These are phyloP conservation scores for Talaromyces nanjingensis DNA, from an alignment of 495 filamentous ascomycete species.

Conservation along the genomic window DNA sequence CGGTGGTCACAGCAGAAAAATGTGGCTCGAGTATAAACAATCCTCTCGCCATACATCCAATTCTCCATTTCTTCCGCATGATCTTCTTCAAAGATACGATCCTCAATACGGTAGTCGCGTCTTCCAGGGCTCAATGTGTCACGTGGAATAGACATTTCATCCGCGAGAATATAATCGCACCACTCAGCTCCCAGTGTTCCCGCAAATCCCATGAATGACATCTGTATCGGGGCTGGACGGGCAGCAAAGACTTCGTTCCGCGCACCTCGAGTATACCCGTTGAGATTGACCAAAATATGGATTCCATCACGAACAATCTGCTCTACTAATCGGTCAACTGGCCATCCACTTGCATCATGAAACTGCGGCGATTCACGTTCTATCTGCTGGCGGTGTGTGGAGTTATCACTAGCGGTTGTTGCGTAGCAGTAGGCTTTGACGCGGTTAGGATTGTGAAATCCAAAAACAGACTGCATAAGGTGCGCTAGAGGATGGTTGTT, in stretches of 20 bases:
- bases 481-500: constrained; percentile 98
- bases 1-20: constrained; percentile 99
- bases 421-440: constrained; percentile 92
- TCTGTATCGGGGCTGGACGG: constrained; percentile 89
- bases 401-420: constrained; percentile 89
- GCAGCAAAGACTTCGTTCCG: constrained; percentile 97
- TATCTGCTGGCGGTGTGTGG: constrained; percentile 87
- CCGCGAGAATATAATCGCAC: constrained; percentile 96
- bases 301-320: constrained; percentile 92
- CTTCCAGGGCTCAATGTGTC: constrained; percentile 74
- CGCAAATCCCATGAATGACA: constrained; percentile 99
- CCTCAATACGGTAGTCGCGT: constrained; percentile 64
- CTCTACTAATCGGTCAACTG: constrained; percentile 74
- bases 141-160: constrained; percentile 76
- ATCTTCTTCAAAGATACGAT: constrained; percentile 62
- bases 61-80: constrained; percentile 54
- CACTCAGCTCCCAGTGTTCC: constrained; percentile 95
- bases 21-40: constrained; percentile 88
- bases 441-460: constrained; percentile 66
- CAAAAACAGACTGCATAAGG: constrained; percentile 98
- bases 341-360: constrained; percentile 80
- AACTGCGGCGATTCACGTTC: constrained; percentile 92
- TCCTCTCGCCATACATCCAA: constrained; percentile 97
- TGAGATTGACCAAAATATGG: constrained; percentile 94
- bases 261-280: constrained; percentile 95